Conservation (phyloP, 2,329 filamentous ascomycete species). For the Catunica adiposa region DNA sequence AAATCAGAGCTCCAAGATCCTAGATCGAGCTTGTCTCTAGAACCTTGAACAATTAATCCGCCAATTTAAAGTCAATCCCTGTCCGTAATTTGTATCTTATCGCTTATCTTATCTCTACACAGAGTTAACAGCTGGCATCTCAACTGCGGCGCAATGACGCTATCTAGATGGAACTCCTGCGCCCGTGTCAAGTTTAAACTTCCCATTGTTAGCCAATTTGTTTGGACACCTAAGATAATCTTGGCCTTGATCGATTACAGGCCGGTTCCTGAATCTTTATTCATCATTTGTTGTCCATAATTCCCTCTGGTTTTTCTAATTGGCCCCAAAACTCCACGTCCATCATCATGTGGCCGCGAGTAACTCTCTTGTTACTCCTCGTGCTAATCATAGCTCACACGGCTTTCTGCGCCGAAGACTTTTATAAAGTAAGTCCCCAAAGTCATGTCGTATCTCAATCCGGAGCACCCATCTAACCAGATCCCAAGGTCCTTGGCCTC, state of each 20-base stretch:
- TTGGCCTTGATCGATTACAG: background rate
- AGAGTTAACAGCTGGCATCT: conserved; percentile 13
- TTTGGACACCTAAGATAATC: background rate
- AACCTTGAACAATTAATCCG: background rate
- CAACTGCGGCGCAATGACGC: background rate
- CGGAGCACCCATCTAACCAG: background rate
- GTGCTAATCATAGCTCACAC: conserved; percentile 38
- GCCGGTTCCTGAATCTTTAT: background rate
- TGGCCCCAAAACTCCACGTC: background rate
- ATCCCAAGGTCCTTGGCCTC: conserved; percentile 59
- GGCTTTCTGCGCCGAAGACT: conserved; percentile 49
- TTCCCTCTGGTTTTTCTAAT: too few relatives aligned
- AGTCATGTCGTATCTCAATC: background rate
- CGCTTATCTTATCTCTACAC: background rate
- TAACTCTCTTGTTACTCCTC: conserved; percentile 30
- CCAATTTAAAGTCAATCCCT: background rate
- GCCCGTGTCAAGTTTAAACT: background rate
- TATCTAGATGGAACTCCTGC: background rate
- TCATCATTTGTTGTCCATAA: background rate
- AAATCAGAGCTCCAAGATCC: too few relatives aligned
- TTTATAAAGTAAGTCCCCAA: conserved; percentile 47
- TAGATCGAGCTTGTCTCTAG: too few relatives aligned
- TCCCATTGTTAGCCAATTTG: too few relatives aligned
- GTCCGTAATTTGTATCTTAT: background rate
- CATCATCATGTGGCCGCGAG: conserved; percentile 26